These are phyloP conservation scores for Melanopsichium pennsylvanicum DNA, from an alignment of 1,284 basidiomycete genomes.

Conservation along the genomic window DNA sequence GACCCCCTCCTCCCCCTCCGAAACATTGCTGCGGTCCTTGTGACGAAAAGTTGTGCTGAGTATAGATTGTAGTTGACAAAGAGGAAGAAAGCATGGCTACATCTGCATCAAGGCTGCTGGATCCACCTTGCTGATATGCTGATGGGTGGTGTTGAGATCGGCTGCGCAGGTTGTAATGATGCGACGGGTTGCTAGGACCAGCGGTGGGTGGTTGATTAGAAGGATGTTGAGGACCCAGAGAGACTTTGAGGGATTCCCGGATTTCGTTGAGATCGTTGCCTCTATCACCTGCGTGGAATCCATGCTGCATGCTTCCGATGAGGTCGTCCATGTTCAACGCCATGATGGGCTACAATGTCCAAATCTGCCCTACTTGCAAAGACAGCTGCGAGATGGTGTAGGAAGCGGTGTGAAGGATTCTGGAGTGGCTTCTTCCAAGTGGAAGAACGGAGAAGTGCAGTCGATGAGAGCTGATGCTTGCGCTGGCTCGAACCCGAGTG, in stretches of 20 bases:
- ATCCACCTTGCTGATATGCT: slow-evolving; percentile 12
- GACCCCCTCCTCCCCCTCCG: too few species aligned
- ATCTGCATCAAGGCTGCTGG: slow-evolving; percentile 43
- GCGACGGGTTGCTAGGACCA: slow-evolving; percentile 10
- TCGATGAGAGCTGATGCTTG: too few species aligned
- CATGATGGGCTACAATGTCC: slow-evolving; percentile 29
- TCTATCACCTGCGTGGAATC: slow-evolving; percentile 52
- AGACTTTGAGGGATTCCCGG: slow-evolving; percentile 46
- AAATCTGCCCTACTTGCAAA: not conserved
- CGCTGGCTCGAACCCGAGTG: too few species aligned
- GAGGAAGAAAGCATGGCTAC: slow-evolving; percentile 43
- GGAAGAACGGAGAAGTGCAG: too few species aligned
- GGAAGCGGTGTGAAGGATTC: too few species aligned
- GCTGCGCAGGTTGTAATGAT: too few species aligned
- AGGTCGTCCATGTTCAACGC: slow-evolving; percentile 60
- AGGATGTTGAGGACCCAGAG: too few species aligned
- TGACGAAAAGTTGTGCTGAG: too few species aligned
- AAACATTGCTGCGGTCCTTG: too few species aligned
- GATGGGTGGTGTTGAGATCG: not conserved
- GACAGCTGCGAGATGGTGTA: not conserved
- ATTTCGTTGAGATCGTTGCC: slow-evolving; percentile 54
- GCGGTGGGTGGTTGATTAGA: slow-evolving; percentile 13
- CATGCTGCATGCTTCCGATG: slow-evolving; percentile 58
- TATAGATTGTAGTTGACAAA: not conserved
- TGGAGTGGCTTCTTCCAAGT: too few species aligned